These are phyloP conservation scores for Fusarium armeniacum DNA, from an alignment of 2,329 filamentous ascomycete species.

Conservation along the genomic window DNA sequence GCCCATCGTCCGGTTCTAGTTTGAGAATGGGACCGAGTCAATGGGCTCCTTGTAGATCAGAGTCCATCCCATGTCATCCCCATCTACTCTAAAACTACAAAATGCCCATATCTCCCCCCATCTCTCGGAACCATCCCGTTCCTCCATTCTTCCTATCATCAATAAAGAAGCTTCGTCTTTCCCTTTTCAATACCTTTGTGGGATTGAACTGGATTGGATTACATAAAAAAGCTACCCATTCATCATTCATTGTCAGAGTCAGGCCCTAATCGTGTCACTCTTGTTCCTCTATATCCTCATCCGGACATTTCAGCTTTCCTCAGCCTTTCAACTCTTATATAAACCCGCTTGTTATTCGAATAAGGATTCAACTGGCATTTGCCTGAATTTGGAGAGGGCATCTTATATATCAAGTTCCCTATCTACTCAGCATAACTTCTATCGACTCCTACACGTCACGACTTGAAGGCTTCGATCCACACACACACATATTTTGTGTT, in stretches of 20 bases:
- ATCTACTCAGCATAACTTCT: constrained; percentile 25
- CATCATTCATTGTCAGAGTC: constrained; percentile 9
- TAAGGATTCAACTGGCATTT: constrained; percentile 4
- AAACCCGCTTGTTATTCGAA: constrained; percentile 6
- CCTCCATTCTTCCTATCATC: constrained; percentile 35
- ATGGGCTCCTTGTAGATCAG: constrained; percentile 44
- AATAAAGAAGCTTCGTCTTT: constrained; percentile 31
- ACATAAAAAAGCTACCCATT: constrained; percentile 11
- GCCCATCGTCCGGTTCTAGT: constrained; percentile 39
- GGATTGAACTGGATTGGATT: constrained; percentile 5
- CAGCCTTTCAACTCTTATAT: constrained; percentile 1
- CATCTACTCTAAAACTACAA: constrained; percentile 45
- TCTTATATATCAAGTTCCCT: constrained; percentile 24
- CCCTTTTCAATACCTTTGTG: constrained; percentile 11
- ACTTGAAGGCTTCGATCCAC: constrained; percentile 16
- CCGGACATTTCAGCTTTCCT: constrained; percentile 19
- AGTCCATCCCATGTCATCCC: constrained; percentile 27
- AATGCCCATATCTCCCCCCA: constrained; percentile 47
- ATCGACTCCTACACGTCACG: constrained; percentile 18
- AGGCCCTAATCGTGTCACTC: constrained; percentile 17
- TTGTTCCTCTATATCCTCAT: constrained; percentile 8
- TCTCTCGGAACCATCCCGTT: constrained; percentile 31
- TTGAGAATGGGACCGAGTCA: constrained; percentile 36
- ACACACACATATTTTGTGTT: constrained; percentile 20
- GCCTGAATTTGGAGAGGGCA: constrained; percentile 30